phyloP scores from a whole-genome alignment of 805 yeast genomes.

The Pichia nakasei region DNA sequence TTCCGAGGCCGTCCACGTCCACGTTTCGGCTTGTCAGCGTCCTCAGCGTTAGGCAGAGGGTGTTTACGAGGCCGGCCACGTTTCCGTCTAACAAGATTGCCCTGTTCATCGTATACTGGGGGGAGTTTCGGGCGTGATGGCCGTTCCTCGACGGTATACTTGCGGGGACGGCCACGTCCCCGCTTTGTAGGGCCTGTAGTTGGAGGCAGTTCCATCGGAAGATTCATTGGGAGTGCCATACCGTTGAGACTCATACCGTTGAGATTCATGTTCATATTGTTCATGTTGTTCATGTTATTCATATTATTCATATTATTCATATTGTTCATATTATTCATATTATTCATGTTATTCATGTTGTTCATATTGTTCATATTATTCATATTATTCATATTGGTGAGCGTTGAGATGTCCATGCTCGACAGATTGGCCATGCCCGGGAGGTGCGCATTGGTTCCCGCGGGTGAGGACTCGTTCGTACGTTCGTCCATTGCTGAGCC shows the following conservation, averaged over 20 bases:
- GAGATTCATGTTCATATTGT: too few species aligned
- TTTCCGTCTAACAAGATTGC: constrained; percentile 1
- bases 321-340: neutral
- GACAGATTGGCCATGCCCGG: neutral
- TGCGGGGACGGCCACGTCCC: constrained; percentile 8
- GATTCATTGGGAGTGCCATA: too few species aligned
- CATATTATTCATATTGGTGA: neutral
- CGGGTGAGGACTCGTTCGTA: too few species aligned
- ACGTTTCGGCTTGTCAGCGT: neutral
- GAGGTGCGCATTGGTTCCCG: too few species aligned
- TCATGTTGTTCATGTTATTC: neutral
- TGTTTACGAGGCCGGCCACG: constrained; percentile 9
- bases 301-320: neutral
- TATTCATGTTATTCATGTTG: neutral
- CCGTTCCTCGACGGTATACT: constrained; percentile 4
- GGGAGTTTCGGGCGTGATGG: constrained; percentile 7
- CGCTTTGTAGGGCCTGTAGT: neutral
- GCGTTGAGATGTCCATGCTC: neutral
- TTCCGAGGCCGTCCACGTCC: constrained; percentile 7
- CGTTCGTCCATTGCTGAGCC: too few species aligned
- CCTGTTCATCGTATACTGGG: constrained; percentile 4
- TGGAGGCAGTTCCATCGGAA: too few species aligned
- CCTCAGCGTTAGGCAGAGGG: neutral
- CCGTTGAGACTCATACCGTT: too few species aligned
- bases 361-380: neutral